phyloP scores from a whole-genome alignment of 306 rosid genomes.

The Gastrolobium villosum region DNA sequence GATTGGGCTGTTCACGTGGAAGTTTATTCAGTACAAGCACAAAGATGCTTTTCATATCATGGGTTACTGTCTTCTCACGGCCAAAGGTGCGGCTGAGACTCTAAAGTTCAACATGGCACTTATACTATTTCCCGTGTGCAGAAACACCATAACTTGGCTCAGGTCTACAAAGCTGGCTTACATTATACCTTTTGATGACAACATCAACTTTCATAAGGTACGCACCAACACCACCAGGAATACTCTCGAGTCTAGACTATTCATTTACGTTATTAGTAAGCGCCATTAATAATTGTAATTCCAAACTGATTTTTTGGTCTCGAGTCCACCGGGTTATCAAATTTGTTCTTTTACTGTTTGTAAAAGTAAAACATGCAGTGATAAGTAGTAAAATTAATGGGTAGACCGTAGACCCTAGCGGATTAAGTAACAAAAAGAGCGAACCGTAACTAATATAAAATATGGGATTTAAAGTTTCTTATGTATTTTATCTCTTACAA shows the following conservation, averaged over 20 bases:
- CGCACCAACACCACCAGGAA: conserved; percentile 16
- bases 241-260: conserved; percentile 15
- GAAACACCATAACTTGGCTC: conserved; percentile 96
- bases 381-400: neutral
- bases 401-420: neutral
- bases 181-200: conserved; percentile 92
- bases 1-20: conserved; percentile 89
- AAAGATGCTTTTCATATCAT: conserved; percentile 69
- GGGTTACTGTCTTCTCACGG: conserved; percentile 91
- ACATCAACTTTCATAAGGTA: conserved; percentile 99
- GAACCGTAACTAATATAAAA: neutral
- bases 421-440: neutral
- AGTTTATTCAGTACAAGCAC: conserved; percentile 76
- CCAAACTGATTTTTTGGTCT: conserved; percentile 21
- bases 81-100: conserved; percentile 96
- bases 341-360: neutral
- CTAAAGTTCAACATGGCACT: conserved; percentile 98
- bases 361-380: neutral
- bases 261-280: conserved; percentile 33
- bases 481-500: too few relatives aligned
- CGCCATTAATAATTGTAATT: conserved; percentile 10
- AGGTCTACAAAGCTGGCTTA: conserved; percentile 77
- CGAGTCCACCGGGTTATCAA: neutral
- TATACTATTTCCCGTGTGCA: conserved; percentile 88
- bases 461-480: too few relatives aligned